These are phyloP conservation scores for Boeremia lycopersici DNA, from an alignment of 2,329 filamentous ascomycete species.

Conservation along the genomic window DNA sequence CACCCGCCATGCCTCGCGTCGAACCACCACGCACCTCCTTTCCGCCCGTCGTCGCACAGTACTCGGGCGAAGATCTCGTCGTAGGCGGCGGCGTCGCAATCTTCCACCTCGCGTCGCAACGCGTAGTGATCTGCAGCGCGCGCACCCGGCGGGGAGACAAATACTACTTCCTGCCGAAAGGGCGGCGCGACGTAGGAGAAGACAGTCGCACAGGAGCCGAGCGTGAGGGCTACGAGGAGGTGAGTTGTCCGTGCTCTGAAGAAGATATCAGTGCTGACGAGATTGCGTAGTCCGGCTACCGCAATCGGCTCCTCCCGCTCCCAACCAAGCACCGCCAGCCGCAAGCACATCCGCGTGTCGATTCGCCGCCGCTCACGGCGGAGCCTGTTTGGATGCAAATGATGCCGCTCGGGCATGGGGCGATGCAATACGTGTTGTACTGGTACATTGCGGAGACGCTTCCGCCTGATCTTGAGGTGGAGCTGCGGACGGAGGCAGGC, in stretches of 20 bases:
- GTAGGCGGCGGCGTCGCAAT: slow-evolving; percentile 54
- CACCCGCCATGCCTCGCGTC: slow-evolving; percentile 12
- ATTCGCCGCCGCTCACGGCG: slow-evolving; percentile 37
- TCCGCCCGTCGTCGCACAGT: slow-evolving; percentile 33
- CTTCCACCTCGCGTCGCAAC: slow-evolving; percentile 54
- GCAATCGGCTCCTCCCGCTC: slow-evolving; percentile 56
- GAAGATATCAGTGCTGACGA: neutral
- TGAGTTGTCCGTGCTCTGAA: slow-evolving; percentile 17
- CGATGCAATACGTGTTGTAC: slow-evolving; percentile 53
- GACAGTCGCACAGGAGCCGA: slow-evolving; percentile 51
- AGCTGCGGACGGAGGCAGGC: slow-evolving; percentile 27
- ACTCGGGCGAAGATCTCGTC: slow-evolving; percentile 36
- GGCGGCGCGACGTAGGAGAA: slow-evolving; percentile 55
- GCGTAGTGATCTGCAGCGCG: slow-evolving; percentile 58
- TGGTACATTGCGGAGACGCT: slow-evolving; percentile 58
- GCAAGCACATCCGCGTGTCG: slow-evolving; percentile 40
- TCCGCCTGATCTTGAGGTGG: slow-evolving; percentile 45
- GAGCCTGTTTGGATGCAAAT: slow-evolving; percentile 57
- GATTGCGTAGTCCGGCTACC: slow-evolving; percentile 50
- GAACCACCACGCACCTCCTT: slow-evolving; percentile 12
- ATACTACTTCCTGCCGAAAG: slow-evolving; percentile 58
- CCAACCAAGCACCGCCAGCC: slow-evolving; percentile 54
- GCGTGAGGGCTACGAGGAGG: slow-evolving; percentile 58
- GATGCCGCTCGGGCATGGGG: slow-evolving; percentile 41
- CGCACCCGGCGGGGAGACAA: slow-evolving; percentile 35